A percentile compares a stretch with the other conserved stretches of the same genome.
These are phyloP conservation scores for Zea mays DNA, from an alignment of 176 grass and related monocot genomes.

Conservation along the genomic window DNA sequence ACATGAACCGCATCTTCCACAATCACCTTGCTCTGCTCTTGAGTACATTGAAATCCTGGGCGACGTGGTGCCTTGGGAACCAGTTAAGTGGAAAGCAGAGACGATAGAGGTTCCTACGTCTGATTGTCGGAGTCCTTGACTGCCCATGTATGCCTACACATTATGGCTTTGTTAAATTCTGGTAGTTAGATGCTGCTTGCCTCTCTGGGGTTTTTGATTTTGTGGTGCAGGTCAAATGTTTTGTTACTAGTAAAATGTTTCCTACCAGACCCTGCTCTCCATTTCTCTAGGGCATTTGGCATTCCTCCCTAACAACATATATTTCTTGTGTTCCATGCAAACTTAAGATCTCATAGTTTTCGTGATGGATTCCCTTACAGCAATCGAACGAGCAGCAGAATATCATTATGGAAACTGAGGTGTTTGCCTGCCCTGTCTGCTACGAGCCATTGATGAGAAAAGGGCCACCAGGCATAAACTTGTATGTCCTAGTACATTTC, in stretches of 20 bases:
- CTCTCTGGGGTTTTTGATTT: background rate
- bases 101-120: background rate
- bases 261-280: background rate
- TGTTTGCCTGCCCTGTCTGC: slow-evolving; percentile 90
- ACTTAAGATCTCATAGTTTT: background rate
- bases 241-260: background rate
- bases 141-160: background rate
- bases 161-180: background rate
- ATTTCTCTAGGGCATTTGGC: background rate
- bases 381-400: slow-evolving; percentile 42
- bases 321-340: background rate
- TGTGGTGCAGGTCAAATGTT: background rate
- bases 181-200: background rate
- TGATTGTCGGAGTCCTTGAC: background rate
- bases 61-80: background rate
- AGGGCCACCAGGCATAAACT: slow-evolving; percentile 77
- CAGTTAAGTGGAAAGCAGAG: background rate
- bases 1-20: background rate
- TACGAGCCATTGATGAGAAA: slow-evolving; percentile 77
- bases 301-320: background rate
- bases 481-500: slow-evolving; percentile 52
- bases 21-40: background rate
- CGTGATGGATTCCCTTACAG: slow-evolving; percentile 24
- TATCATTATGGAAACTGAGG: slow-evolving; percentile 37
- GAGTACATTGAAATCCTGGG: background rate